Evolutionary conservation across 176 grass and related monocot species (phyloP), one percentile per base, ranked within the genome.

Genomic region (Elymus sibiricus): DNA sequence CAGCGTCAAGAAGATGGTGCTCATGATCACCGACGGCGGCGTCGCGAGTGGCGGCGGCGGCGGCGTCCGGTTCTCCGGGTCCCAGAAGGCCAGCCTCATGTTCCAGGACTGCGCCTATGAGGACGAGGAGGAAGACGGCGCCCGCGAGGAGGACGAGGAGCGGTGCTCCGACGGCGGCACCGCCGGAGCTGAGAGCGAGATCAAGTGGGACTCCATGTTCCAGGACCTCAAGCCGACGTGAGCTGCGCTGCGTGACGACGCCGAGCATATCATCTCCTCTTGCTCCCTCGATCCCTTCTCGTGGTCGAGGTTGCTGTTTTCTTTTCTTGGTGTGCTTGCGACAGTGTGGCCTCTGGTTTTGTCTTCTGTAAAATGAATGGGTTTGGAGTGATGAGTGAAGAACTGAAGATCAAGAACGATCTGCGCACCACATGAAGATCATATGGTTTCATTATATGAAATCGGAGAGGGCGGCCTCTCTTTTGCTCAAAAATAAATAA

Each of bases 151-250:
- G 0, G 71, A 32, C 7, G 84, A 64, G 1, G 79, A 37, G 21
- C 32, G 3, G 56, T 26, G 55, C 72, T 83, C 71, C 9, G 63
- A 85, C 14, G 76, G 31, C 56, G 58, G 0, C 63, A 63, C 0
- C 17, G 37, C 16, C 31, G 8, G 24, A 7, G 74, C 19, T 44
- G 60, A 22, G 53, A 56, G 31, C 6, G 87, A 89, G 40, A 84
- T 92, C 67, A 90, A 82, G 85, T 93, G 91, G 91, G 82, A 90
- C 76, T 93, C 85, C 49, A 90, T 93, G 91, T 93, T 93, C 9
- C 85, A 93, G 82, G 71, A 93, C 74, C 31, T 93, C 65, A 93
- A 88, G 13, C 91, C 91, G 22, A 93, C 85, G 55, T 93, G 82
- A 93, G n/a, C 25, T 2, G 15, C 28, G 16, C 64, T 22, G 65